These are phyloP conservation scores for Plantago ovata DNA, from an alignment of 257 asterid species.

Conservation along the genomic window DNA sequence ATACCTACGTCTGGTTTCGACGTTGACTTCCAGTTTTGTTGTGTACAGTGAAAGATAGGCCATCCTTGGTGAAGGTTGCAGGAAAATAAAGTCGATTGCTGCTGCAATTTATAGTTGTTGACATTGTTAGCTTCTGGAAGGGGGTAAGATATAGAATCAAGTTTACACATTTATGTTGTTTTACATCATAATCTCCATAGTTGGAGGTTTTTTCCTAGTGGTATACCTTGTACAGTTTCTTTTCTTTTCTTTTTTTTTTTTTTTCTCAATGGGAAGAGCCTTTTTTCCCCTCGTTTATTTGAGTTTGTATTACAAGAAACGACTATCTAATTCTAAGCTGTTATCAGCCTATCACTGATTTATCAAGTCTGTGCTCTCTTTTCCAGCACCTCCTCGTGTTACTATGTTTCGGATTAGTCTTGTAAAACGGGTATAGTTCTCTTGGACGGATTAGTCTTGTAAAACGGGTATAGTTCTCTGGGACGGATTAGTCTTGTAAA, in stretches of 20 bases:
- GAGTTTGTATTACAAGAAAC: neutral
- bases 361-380: too few species aligned
- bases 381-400: neutral
- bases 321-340: neutral
- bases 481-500: neutral
- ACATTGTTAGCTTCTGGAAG: constrained; percentile 27
- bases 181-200: constrained; percentile 25
- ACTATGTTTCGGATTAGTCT: neutral
- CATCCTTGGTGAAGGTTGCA: constrained; percentile 29
- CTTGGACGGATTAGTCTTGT: neutral
- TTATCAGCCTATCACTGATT: too few species aligned
- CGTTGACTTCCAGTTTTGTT: constrained; percentile 18
- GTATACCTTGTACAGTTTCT: constrained; percentile 23
- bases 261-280: constrained; percentile 16
- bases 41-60: constrained; percentile 18
- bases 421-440: neutral
- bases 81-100: constrained; percentile 31
- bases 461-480: neutral
- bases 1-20: constrained; percentile 15
- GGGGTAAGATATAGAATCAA: constrained; percentile 29
- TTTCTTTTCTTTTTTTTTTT: too few species aligned
- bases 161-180: constrained; percentile 29
- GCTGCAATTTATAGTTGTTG: constrained; percentile 27
- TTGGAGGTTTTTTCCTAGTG: constrained; percentile 18
- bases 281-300: neutral